Conservation (phyloP, 345 rosid species). For the Jatropha curcas region DNA sequence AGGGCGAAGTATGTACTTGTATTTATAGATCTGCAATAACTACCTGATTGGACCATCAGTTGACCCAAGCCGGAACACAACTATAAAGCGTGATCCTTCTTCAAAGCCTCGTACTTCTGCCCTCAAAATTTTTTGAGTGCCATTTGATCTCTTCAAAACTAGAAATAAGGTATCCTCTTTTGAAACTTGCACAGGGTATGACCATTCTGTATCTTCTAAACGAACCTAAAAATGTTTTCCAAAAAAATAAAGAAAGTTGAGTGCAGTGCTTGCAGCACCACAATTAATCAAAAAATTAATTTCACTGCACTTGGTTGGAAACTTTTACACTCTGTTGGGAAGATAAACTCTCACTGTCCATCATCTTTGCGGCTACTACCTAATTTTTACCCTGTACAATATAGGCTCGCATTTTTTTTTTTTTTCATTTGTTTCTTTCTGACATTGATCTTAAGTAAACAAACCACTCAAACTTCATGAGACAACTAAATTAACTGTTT, state of each 20-base stretch:
- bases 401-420: not conserved
- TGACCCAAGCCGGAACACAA: conserved; percentile 87
- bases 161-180: conserved; percentile 88
- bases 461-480: no score
- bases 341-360: not conserved
- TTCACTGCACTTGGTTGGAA: not conserved
- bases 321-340: not conserved
- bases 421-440: not conserved
- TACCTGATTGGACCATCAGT: conserved; percentile 87
- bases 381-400: not conserved
- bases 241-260: not conserved
- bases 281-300: not conserved
- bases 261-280: not conserved
- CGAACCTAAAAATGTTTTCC: no score
- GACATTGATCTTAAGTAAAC: no score
- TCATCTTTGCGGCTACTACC: not conserved
- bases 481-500: not conserved
- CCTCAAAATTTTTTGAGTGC: conserved; percentile 54
- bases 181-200: conserved; percentile 76
- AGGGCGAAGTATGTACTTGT: not conserved
- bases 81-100: conserved; percentile 96
- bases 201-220: conserved; percentile 82
- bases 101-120: conserved; percentile 93
- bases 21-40: conserved; percentile 5
- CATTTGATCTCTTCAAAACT: conserved; percentile 68